phyloP scores from a whole-genome alignment of 1,284 basidiomycete species.

The Microbotryum intermedium region DNA sequence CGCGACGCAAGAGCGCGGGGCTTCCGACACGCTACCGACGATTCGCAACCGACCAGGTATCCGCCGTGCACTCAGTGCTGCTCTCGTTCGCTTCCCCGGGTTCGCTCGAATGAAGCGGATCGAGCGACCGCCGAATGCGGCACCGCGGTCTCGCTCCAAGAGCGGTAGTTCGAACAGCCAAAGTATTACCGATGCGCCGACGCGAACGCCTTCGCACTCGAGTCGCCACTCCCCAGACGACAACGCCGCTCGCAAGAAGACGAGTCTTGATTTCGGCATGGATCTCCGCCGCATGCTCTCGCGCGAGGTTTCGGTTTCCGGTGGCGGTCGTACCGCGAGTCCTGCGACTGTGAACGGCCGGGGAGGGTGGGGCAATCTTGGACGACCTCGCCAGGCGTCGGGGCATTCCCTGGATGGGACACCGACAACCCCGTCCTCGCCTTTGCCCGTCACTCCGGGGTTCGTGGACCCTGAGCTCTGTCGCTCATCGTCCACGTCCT shows the following conservation, averaged over 20 bases:
- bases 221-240: constrained; percentile 21
- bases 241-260: constrained; percentile 1
- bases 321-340: constrained; percentile 2
- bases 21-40: constrained; percentile 12
- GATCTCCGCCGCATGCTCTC: constrained; percentile 25
- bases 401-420: constrained; percentile 9
- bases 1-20: constrained; percentile 43
- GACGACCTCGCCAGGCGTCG: constrained; percentile 10
- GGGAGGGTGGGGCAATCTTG: background rate
- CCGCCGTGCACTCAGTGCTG: constrained; percentile 26
- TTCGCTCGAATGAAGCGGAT: constrained; percentile 23
- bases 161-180: constrained; percentile 23
- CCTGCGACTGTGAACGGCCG: constrained; percentile 4
- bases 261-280: constrained; percentile 16
- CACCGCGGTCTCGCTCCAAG: constrained; percentile 17
- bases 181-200: background rate
- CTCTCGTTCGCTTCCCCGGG: constrained; percentile 24
- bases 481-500: no score
- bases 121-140: background rate
- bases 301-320: background rate
- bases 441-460: constrained; percentile 4
- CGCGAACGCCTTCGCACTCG: background rate
- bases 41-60: constrained; percentile 28
- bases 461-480: no score
- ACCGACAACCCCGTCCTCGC: background rate